Evolutionary conservation across 805 yeast genomes (phyloP).

Genomic region (Yamadazyma sp.): DNA sequence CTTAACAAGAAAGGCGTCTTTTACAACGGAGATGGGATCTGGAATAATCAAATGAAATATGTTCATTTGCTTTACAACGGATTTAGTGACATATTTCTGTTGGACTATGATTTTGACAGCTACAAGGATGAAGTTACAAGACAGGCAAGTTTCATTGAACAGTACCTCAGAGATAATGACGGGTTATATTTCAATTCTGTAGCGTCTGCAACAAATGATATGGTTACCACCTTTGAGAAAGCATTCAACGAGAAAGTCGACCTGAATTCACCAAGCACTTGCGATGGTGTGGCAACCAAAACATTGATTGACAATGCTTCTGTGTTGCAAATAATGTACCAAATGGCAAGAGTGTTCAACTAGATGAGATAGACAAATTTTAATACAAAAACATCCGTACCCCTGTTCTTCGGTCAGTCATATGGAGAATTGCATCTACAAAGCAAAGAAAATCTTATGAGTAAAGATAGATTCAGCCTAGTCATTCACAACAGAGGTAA

Average conservation of each 20-base stretch:
- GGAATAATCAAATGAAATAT: slow-evolving; percentile 27
- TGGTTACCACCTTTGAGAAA: slow-evolving; percentile 11
- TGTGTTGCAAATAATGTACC: slow-evolving; percentile 18
- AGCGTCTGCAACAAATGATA: slow-evolving; percentile 2
- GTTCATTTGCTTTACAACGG: slow-evolving; percentile 25
- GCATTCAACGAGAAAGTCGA: slow-evolving; percentile 7
- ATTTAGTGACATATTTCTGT: slow-evolving; percentile 19
- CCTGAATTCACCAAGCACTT: neutral
- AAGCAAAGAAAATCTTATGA: too few species aligned
- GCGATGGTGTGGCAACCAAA: slow-evolving; percentile 13
- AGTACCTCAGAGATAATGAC: slow-evolving; percentile 17
- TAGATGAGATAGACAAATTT: too few species aligned
- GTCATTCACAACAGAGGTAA: neutral
- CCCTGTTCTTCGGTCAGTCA: too few species aligned
- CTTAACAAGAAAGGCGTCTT: slow-evolving; percentile 19
- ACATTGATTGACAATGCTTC: slow-evolving; percentile 19
- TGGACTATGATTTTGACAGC: neutral
- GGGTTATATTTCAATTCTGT: slow-evolving; percentile 16
- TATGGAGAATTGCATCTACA: too few species aligned
- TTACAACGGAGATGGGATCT: slow-evolving; percentile 20
- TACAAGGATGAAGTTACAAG: slow-evolving; percentile 14
- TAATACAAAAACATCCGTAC: too few species aligned
- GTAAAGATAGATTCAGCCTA: too few species aligned
- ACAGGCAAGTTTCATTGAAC: slow-evolving; percentile 17
- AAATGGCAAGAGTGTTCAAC: slow-evolving; percentile 10